These are phyloP conservation scores for Madurella fahalii DNA, from an alignment of 2,329 filamentous ascomycete species.

Conservation along the genomic window DNA sequence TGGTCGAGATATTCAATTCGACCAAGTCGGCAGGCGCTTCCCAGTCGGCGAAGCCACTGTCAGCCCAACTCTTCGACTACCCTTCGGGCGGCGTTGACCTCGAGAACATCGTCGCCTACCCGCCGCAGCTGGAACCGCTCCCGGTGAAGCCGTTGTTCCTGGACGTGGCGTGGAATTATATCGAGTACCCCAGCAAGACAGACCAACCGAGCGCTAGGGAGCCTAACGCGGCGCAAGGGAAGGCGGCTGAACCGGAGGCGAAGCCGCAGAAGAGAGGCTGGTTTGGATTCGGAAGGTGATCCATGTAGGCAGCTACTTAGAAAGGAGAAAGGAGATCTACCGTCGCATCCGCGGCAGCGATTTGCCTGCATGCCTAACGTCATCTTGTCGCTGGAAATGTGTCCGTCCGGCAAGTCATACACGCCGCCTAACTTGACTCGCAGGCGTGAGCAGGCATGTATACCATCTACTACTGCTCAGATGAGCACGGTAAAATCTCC, in stretches of 20 bases:
- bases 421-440: too few relatives aligned
- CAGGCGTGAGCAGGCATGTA: too few relatives aligned
- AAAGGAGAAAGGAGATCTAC: neutral
- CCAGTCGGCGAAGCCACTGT: constrained; percentile 55
- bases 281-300: constrained; percentile 66
- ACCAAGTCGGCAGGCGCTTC: constrained; percentile 42
- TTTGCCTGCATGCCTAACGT: too few relatives aligned
- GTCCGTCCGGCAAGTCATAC: too few relatives aligned
- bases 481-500: too few relatives aligned
- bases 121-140: constrained; percentile 75
- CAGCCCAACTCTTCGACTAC: constrained; percentile 73
- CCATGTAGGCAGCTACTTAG: neutral
- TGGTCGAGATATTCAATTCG: constrained; percentile 76
- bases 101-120: constrained; percentile 78
- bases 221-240: constrained; percentile 2
- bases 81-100: constrained; percentile 68
- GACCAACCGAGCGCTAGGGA: constrained; percentile 14
- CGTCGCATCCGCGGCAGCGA: too few relatives aligned
- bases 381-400: too few relatives aligned
- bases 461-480: too few relatives aligned
- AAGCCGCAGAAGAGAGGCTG: constrained; percentile 64
- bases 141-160: constrained; percentile 95
- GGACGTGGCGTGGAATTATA: constrained; percentile 96
- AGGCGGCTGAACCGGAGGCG: constrained; percentile 34
- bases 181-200: constrained; percentile 73